Evolutionary conservation across 2,329 filamentous ascomycete species (phyloP).

Genomic region (Neofusicoccum parvum): DNA sequence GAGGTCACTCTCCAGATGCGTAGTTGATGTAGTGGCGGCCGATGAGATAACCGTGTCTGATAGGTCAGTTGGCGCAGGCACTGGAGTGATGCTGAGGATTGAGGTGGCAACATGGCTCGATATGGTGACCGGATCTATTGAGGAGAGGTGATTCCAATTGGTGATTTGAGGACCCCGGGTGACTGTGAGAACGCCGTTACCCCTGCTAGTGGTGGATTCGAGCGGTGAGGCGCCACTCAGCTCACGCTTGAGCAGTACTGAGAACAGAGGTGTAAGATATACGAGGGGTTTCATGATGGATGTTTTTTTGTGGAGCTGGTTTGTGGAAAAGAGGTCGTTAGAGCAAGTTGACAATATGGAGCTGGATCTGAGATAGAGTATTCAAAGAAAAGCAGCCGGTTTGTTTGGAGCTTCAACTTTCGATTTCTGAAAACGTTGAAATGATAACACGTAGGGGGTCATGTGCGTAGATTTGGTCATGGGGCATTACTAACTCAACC

Average conservation of each 20-base stretch:
- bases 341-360: too few species aligned
- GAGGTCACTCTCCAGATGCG: not conserved
- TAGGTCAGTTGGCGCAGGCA: not conserved
- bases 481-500: not conserved
- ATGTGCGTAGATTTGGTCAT: too few species aligned
- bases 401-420: too few species aligned
- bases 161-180: not conserved
- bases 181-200: not conserved
- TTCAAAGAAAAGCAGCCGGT: too few species aligned
- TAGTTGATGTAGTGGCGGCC: not conserved
- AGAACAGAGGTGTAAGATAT: not conserved
- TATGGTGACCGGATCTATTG: not conserved
- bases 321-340: too few species aligned
- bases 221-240: not conserved
- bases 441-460: too few species aligned
- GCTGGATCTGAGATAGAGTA: too few species aligned
- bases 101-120: not conserved
- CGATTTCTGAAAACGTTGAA: too few species aligned
- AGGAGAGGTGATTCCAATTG: not conserved
- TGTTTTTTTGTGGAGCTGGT: too few species aligned
- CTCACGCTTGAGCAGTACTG: not conserved
- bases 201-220: not conserved
- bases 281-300: not conserved
- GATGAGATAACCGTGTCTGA: not conserved
- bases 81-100: not conserved